phyloP scores from a whole-genome alignment of 2,329 filamentous ascomycete species.

The Fusarium protoensiforme region DNA sequence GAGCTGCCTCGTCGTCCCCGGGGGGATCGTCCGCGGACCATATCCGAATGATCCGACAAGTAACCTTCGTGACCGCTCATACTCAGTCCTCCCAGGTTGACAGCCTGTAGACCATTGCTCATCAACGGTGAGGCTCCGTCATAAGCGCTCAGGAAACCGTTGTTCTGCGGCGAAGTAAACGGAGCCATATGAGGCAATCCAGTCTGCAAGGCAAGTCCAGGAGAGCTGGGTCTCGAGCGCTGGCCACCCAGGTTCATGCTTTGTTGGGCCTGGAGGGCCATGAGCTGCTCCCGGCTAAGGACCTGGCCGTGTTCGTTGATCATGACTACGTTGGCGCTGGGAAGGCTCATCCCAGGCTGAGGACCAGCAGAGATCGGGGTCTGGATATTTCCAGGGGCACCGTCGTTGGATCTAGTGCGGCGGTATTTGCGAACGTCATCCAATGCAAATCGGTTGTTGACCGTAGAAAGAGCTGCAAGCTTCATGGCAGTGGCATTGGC shows the following conservation, averaged over 20 bases:
- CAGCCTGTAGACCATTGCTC: constrained; percentile 75
- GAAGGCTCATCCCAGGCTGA: constrained; percentile 67
- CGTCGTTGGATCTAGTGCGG: constrained; percentile 88
- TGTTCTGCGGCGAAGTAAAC: constrained; percentile 91
- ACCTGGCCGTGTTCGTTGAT: constrained; percentile 94
- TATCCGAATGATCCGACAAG: constrained; percentile 92
- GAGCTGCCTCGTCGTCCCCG: constrained; percentile 92
- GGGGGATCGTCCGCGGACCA: constrained; percentile 89
- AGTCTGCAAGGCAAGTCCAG: constrained; percentile 83
- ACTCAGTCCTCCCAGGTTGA: constrained; percentile 79
- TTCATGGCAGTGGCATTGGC: constrained; percentile 99
- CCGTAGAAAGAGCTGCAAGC: constrained; percentile 92
- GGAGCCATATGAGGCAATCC: constrained; percentile 71
- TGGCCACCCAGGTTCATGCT: constrained; percentile 71
- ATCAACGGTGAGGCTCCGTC: constrained; percentile 78
- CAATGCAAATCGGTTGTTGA: constrained; percentile 97
- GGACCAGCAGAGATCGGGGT: constrained; percentile 74
- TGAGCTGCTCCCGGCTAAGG: constrained; percentile 84
- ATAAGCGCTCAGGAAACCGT: constrained; percentile 92
- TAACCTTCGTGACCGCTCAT: constrained; percentile 82
- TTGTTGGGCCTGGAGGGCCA: constrained; percentile 79
- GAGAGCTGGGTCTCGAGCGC: constrained; percentile 89
- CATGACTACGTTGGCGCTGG: constrained; percentile 86
- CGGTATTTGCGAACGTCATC: constrained; percentile 98
- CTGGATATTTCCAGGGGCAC: constrained; percentile 67